These are phyloP conservation scores for Xylaria sp. DNA, from an alignment of 2,329 filamentous ascomycete genomes.

Conservation along the genomic window DNA sequence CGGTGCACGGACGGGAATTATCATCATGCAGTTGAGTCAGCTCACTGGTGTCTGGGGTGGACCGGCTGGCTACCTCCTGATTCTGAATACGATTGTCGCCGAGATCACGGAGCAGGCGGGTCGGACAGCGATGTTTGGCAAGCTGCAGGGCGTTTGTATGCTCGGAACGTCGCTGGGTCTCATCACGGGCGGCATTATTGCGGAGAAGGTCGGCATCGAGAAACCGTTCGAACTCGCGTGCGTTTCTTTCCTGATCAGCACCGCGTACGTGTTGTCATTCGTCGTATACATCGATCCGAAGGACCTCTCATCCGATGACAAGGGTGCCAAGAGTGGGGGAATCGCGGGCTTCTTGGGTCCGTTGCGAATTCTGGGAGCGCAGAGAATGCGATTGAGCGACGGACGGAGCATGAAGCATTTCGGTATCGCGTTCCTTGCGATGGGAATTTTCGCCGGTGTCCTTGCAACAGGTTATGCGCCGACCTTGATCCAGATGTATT, in stretches of 20 bases:
- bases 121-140: conserved; percentile 58
- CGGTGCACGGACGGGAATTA: conserved; percentile 54
- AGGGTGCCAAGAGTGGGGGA: conserved; percentile 13
- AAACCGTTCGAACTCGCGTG: conserved; percentile 24
- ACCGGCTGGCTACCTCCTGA: conserved; percentile 61
- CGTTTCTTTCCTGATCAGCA: conserved; percentile 17
- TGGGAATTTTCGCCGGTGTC: conserved; percentile 23
- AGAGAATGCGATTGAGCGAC: conserved; percentile 19
- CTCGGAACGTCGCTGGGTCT: conserved; percentile 21
- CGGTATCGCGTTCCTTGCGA: conserved; percentile 21
- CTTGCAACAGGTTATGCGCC: conserved; percentile 25
- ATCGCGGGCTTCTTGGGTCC: conserved; percentile 14
- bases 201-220: conserved; percentile 20
- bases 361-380: conserved; percentile 18
- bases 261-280: conserved; percentile 18
- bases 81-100: conserved; percentile 61
- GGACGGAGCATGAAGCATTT: conserved; percentile 19
- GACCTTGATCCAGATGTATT: conserved; percentile 26
- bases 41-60: conserved; percentile 63
- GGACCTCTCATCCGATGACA: conserved; percentile 15
- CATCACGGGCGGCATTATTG: conserved; percentile 21
- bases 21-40: conserved; percentile 61
- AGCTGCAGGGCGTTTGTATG: conserved; percentile 25
- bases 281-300: conserved; percentile 25
- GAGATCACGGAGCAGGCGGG: conserved; percentile 55